Percentiles rank a stretch among this genome's conserved stretches.
phyloP scores from a whole-genome alignment of 768 basidiomycete species.

The Kwoniella botswanensis region DNA sequence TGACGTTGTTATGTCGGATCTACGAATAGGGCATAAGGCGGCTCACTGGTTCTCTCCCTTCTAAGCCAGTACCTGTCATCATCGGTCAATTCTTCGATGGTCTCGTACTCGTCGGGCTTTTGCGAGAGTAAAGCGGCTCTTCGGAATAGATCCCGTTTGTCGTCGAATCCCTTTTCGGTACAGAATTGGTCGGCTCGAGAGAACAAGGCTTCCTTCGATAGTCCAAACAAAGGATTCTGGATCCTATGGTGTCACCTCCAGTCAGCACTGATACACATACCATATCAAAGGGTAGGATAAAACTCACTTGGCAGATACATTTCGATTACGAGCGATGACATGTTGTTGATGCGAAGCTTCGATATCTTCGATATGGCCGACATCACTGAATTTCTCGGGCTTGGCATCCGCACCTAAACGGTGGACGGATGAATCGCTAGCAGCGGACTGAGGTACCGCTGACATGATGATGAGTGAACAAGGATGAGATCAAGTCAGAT shows the following conservation, averaged over 20 bases:
- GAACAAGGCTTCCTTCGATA: constrained; percentile 38
- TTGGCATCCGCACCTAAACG: constrained; percentile 7
- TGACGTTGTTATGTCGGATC: neutral
- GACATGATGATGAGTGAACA: constrained; percentile 2
- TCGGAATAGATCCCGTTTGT: constrained; percentile 44
- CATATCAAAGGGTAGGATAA: neutral
- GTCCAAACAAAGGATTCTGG: constrained; percentile 39
- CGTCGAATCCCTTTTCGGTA: constrained; percentile 38
- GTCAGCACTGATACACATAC: neutral
- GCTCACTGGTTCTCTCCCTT: constrained; percentile 46
- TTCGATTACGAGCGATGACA: constrained; percentile 28
- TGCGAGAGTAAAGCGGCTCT: constrained; percentile 52
- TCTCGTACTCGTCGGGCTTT: constrained; percentile 43
- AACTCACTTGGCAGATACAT: constrained; percentile 37
- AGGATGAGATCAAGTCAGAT: neutral
- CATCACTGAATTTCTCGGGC: constrained; percentile 23
- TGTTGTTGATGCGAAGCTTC: constrained; percentile 13
- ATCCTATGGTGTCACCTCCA: constrained; percentile 18
- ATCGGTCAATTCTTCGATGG: constrained; percentile 41
- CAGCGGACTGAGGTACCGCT: constrained; percentile 1
- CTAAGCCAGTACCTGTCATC: constrained; percentile 48
- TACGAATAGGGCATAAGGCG: neutral
- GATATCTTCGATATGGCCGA: constrained; percentile 29
- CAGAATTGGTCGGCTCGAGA: constrained; percentile 41
- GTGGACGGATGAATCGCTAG: constrained; percentile 9